Evolutionary conservation across 169 alveolate genomes (phyloP), one percentile per base, ranked within the genome.

Genomic region (Blepharisma undulans): DNA sequence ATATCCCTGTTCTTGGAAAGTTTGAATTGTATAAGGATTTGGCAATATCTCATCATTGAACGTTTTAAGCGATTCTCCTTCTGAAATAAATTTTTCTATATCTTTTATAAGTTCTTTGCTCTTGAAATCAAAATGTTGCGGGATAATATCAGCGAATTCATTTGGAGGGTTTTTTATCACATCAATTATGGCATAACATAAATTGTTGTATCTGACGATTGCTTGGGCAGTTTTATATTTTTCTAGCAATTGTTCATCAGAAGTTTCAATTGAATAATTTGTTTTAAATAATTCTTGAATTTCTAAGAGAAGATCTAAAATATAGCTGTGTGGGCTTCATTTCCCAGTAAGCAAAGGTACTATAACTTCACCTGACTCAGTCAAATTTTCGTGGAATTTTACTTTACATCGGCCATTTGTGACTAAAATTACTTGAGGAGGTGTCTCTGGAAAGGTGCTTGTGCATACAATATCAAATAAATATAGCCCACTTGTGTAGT

Each of bases 401-500:
- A 97, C 98, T 18, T 93, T 87, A 22, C 95, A 95, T n/a, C 95
- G 93, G 7, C 99, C 99, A 8, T 98, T 98, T 18, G 99, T 98
- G 72, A 93, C 92, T 21, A 98, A 89, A 33, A 84, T 88, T 77
- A 97, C 98, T 90, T 94, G 96, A 5, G 99, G 99, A 1, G 98
- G 97, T 32, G 93, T 79, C 78, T 95, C 91, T n/a, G 99, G 99
- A 91, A 96, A 98, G 60, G 81, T 88, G 78, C 92, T 93, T 89
- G 96, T 98, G 84, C 97, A 96, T 91, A 92, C 94, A 8, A 97
- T 93, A 89, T 97, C 98, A 93, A 94, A 98, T 29, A 93, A 91
- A 91, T 94, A 98, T 16, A 97, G 97, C 33, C 99, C 99, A 93
- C 96, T 96, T 18, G 97, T 97, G 89, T 98, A 98, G 21, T 98